Conservation (phyloP, 768 basidiomycete species). For the Coprinopsis strossmayeri region DNA sequence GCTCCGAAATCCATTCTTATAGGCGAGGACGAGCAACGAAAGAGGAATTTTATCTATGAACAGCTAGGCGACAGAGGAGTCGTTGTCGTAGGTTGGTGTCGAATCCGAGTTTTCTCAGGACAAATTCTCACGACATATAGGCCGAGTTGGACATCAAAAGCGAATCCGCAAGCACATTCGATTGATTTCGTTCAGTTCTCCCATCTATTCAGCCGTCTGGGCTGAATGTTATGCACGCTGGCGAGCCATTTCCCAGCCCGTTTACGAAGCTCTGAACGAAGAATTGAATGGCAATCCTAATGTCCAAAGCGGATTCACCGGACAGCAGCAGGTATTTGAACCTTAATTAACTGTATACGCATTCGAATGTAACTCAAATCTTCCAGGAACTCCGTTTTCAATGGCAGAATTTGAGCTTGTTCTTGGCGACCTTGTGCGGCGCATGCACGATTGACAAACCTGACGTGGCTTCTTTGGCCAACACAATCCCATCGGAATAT, state of each 20-base stretch:
- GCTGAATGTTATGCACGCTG: slow-evolving; percentile 77
- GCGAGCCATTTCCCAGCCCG: slow-evolving; percentile 54
- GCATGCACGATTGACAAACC: slow-evolving; percentile 51
- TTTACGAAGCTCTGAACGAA: slow-evolving; percentile 35
- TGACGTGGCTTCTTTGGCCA: slow-evolving; percentile 41
- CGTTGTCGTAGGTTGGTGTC: slow-evolving; percentile 49
- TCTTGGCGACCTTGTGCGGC: slow-evolving; percentile 70
- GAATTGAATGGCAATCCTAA: slow-evolving; percentile 21
- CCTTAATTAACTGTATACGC: background rate
- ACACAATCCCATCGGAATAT: slow-evolving; percentile 47
- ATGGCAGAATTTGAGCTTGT: slow-evolving; percentile 82
- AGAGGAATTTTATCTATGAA: slow-evolving; percentile 70
- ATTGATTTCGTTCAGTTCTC: slow-evolving; percentile 52
- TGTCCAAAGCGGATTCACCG: slow-evolving; percentile 18
- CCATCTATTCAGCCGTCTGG: slow-evolving; percentile 76
- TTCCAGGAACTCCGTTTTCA: slow-evolving; percentile 64
- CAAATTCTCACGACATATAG: slow-evolving; percentile 31
- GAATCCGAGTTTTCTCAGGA: slow-evolving; percentile 9
- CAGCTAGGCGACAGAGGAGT: slow-evolving; percentile 73
- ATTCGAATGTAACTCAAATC: no score
- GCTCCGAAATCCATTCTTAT: slow-evolving; percentile 44
- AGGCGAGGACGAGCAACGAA: slow-evolving; percentile 57
- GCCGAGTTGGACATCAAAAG: slow-evolving; percentile 76
- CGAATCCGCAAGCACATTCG: slow-evolving; percentile 69
- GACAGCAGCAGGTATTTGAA: slow-evolving; percentile 22